Conservation (phyloP, 202 grass and related monocot species). For the Saccharum hybrid region DNA sequence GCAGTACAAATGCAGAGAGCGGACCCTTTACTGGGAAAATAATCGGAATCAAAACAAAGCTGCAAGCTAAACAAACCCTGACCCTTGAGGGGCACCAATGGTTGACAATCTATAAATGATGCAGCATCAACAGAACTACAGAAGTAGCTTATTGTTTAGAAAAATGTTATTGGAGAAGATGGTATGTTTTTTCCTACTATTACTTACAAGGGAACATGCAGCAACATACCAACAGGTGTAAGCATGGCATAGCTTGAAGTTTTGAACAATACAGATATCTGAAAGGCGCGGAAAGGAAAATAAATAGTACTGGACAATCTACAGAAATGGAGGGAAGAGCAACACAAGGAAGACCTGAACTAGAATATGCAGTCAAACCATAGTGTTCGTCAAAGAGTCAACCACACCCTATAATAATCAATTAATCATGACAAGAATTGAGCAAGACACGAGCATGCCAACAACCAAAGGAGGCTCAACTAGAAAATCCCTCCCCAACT, state of each 20-base stretch:
- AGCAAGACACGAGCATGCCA: slow-evolving; percentile 28
- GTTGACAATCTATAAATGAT: not conserved
- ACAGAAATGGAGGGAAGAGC: not conserved
- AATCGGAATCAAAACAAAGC: not conserved
- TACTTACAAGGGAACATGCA: slow-evolving; percentile 21
- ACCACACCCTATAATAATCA: not conserved
- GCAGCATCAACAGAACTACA: not conserved
- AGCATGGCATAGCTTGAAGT: slow-evolving; percentile 3
- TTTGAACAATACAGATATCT: not conserved
- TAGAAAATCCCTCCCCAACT: slow-evolving; percentile 36
- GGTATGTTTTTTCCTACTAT: not conserved
- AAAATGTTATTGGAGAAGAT: not conserved
- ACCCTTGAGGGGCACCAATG: not conserved
- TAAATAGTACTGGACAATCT: not conserved
- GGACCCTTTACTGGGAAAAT: not conserved
- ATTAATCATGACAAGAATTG: not conserved
- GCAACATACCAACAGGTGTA: not conserved
- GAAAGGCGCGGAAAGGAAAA: not conserved
- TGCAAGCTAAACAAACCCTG: not conserved
- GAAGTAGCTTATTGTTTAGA: not conserved
- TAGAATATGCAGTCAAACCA: slow-evolving; percentile 3
- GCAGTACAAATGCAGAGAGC: not conserved
- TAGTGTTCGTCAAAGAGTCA: not conserved
- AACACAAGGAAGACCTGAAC: not conserved
- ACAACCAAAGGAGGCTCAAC: slow-evolving; percentile 38